Conservation (phyloP, 371 early-diverging fungal genomes). For the Mucor racemosus region DNA sequence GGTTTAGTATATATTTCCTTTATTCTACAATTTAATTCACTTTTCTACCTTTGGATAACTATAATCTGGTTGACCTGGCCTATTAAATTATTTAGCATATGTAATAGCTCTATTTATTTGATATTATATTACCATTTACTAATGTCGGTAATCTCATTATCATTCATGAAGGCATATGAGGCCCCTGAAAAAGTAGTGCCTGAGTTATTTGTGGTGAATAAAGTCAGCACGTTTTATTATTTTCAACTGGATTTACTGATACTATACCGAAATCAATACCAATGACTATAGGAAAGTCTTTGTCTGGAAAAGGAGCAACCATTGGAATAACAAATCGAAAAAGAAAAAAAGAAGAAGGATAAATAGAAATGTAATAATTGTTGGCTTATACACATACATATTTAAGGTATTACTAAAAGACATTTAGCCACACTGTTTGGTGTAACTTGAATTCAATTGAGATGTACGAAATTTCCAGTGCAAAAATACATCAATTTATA, state of each 20-base stretch:
- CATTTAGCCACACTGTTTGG: neutral
- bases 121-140: constrained; percentile 34
- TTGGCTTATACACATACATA: constrained; percentile 4
- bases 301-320: constrained; percentile 24
- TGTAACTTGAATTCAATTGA: neutral
- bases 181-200: constrained; percentile 69
- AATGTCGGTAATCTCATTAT: constrained; percentile 40
- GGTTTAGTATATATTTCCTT: too few species aligned
- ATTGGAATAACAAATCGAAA: constrained; percentile 5
- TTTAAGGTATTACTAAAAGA: neutral
- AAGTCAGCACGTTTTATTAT: neutral
- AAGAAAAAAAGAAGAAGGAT: neutral
- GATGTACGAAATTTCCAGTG: neutral
- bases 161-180: constrained; percentile 54
- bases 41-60: constrained; percentile 46
- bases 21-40: too few species aligned
- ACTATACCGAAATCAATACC: constrained; percentile 62
- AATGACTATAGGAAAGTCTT: constrained; percentile 60
- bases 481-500: too few species aligned
- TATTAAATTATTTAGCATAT: neutral
- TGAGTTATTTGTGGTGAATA: constrained; percentile 16
- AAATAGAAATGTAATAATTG: neutral
- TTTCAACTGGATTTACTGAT: neutral
- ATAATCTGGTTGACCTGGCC: constrained; percentile 49
- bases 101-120: neutral